These are phyloP conservation scores for Avena eriantha DNA, from an alignment of 176 grass and related monocot species.

Conservation along the genomic window DNA sequence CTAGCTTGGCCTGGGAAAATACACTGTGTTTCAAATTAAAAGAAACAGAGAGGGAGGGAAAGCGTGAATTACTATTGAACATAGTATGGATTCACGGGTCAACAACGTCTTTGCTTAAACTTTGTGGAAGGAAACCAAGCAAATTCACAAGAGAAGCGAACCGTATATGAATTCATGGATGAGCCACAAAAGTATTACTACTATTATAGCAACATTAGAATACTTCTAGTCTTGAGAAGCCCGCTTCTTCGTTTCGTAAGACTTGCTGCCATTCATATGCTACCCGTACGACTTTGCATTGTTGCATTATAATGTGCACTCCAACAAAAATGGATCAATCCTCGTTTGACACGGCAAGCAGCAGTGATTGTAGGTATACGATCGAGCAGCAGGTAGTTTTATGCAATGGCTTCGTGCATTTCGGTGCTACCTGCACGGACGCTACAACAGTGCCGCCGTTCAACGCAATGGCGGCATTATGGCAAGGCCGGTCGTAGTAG, in stretches of 20 bases:
- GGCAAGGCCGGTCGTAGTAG: not conserved
- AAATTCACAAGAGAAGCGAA: not conserved
- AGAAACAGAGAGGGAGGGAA: not conserved
- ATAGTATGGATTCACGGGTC: not conserved
- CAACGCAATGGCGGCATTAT: not conserved
- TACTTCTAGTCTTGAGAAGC: not conserved
- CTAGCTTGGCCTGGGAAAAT: no score
- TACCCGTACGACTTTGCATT: not conserved
- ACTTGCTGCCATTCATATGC: no score
- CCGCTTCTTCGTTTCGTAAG: no score
- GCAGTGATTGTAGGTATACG: not conserved
- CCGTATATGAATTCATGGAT: not conserved
- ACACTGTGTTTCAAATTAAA: not conserved
- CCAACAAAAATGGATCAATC: conserved; percentile 7
- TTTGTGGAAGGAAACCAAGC: not conserved
- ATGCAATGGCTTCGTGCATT: not conserved
- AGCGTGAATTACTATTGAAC: not conserved
- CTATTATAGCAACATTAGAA: not conserved
- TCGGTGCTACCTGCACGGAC: not conserved
- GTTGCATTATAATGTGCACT: not conserved
- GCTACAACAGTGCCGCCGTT: not conserved
- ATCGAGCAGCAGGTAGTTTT: not conserved
- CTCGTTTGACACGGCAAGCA: not conserved
- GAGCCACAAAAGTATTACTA: not conserved
- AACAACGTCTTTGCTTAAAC: not conserved